Conservation (phyloP, 164 flowering plant genomes). For the Magnolia kwangsiensis region DNA sequence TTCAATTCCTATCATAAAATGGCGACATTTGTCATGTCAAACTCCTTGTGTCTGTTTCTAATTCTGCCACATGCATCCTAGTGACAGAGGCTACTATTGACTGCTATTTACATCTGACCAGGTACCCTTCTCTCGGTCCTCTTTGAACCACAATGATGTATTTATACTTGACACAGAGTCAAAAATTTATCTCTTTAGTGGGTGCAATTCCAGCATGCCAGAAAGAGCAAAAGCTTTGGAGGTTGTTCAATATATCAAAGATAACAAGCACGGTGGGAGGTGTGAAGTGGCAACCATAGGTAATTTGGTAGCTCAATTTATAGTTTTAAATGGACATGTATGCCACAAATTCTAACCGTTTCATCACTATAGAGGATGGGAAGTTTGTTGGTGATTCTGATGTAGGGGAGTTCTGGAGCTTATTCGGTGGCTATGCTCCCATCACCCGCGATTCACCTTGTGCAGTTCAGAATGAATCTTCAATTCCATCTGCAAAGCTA, state of each 20-base stretch:
- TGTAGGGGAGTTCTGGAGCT: conserved; percentile 72
- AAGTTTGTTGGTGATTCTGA: conserved; percentile 72
- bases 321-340: not conserved
- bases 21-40: no score
- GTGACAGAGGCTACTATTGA: not conserved
- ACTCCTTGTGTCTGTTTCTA: no score
- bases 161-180: conserved; percentile 68
- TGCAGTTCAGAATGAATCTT: conserved; percentile 18
- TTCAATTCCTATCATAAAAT: no score
- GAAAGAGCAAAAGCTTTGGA: conserved; percentile 79
- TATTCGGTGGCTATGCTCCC: conserved; percentile 80
- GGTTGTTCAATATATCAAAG: conserved; percentile 65
- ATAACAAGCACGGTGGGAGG: conserved; percentile 48
- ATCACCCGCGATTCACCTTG: conserved; percentile 41
- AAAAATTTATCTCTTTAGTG: conserved; percentile 62
- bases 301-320: conserved; percentile 12
- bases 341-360: conserved; percentile 11
- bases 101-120: conserved; percentile 16
- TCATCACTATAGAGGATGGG: conserved; percentile 56
- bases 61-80: not conserved
- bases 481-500: conserved; percentile 26
- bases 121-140: conserved; percentile 68
- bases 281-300: conserved; percentile 65
- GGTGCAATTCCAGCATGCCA: conserved; percentile 63
- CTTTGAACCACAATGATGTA: conserved; percentile 66